Conservation (phyloP, 164 flowering plant genomes). For the Stephania cephalantha region DNA sequence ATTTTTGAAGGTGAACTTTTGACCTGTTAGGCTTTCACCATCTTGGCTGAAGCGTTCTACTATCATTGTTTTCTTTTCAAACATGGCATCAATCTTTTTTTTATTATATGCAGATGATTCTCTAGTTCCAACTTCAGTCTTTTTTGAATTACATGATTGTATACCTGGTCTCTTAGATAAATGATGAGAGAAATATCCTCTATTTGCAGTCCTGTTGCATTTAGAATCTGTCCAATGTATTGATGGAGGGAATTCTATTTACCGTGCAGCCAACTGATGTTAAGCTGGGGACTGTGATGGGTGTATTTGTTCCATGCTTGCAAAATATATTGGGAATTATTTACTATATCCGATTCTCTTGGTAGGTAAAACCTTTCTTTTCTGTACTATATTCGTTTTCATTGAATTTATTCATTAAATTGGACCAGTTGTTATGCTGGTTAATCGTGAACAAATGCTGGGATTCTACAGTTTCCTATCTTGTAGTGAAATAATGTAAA, state of each 20-base stretch:
- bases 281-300: constrained; percentile 94
- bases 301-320: constrained; percentile 95
- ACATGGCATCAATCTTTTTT: background rate
- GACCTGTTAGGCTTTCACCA: no score
- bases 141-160: background rate
- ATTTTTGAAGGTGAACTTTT: no score
- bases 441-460: background rate
- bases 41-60: background rate
- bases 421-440: background rate
- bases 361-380: constrained; percentile 40
- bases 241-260: constrained; percentile 11
- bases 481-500: background rate
- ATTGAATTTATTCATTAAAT: background rate
- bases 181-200: constrained; percentile 5
- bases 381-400: background rate
- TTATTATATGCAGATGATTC: background rate
- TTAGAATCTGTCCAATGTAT: constrained; percentile 3
- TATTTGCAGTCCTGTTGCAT: background rate
- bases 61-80: background rate
- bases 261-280: constrained; percentile 48
- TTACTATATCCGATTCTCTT: constrained; percentile 93
- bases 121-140: background rate
- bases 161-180: background rate
- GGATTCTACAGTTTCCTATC: background rate
- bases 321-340: constrained; percentile 97